These are phyloP conservation scores for Acanthamoeba royreba DNA, from an alignment of 208 protist species.

Conservation along the genomic window DNA sequence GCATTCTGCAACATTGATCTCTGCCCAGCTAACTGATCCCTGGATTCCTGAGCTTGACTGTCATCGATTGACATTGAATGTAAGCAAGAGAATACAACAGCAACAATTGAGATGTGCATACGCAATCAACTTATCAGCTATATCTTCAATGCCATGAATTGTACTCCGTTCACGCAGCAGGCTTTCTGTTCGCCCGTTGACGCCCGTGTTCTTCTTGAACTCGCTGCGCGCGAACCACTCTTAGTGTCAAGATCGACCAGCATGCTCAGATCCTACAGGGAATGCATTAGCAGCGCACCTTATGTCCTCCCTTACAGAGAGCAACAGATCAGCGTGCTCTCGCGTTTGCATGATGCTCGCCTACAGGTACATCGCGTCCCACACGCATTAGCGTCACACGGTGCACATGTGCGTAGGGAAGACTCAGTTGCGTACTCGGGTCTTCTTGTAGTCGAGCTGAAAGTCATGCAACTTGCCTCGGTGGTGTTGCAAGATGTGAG, in stretches of 20 bases:
- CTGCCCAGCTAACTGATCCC: not conserved
- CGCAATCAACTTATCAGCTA: not conserved
- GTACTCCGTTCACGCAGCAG: not conserved
- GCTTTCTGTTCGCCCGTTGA: not conserved
- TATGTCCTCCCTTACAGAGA: not conserved
- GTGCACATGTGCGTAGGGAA: too few relatives aligned
- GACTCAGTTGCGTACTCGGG: not conserved
- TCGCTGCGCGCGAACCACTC: too few relatives aligned
- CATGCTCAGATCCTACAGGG: too few relatives aligned
- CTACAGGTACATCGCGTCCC: not conserved
- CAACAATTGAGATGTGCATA: not conserved
- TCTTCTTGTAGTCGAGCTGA: constrained; percentile 20
- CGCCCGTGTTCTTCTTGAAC: constrained; percentile 19
- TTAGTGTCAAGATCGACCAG: too few relatives aligned
- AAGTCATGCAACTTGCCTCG: not conserved
- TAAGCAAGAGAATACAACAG: not conserved
- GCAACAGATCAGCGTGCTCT: constrained; percentile 12
- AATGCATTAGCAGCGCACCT: too few relatives aligned
- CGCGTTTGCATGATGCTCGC: constrained; percentile 30
- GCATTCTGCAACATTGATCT: not conserved
- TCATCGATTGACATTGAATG: too few relatives aligned
- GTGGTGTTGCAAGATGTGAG: constrained; percentile 21
- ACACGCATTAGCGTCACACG: too few relatives aligned
- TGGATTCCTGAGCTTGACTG: constrained; percentile 9
- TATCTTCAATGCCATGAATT: not conserved